Evolutionary conservation across 139 green algal species (phyloP), one percentile per base, ranked within the genome.

Genomic region (Mychonastes homosphaera): DNA sequence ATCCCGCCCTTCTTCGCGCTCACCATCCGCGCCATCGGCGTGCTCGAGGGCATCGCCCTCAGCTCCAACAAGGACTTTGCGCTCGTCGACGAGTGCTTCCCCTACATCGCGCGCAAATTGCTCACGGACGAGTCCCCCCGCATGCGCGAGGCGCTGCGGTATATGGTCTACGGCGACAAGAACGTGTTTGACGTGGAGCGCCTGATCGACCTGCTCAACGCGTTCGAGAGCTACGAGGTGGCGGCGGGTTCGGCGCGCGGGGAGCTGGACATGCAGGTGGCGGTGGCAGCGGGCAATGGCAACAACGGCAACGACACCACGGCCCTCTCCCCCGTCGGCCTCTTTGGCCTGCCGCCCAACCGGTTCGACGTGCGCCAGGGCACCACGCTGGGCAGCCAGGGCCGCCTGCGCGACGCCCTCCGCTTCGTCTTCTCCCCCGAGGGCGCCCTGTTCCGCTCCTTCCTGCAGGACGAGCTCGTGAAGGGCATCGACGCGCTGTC

Each of bases 61-160:
- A 60, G 35, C 35, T 50, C 2, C 34, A 2, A 36, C 18, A 45
- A 38, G 4, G 83, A 96, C 40, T 99, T 98, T 77, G 92, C 92
- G 6, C 79, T 99, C 41, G 87, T 99, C 36, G 90, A 99, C 50
- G 92, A 96, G 65, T 88, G 88, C n/a, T 97, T 92, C 77, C 92
- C 92, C 16, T 99, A 96, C 84, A 86, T 99, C 52, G 70, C 85
- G 6, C 79, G 90, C 73, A 64, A 80, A 16, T 80, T 99, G 39
- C 82, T 99, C 29, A 97, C 89, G 15, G 89, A 98, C 64, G 63
- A 88, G 43, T 88, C 76, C 0, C 87, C 88, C 1, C 74, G 92
- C 7, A 77, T 98, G 62, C 69, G 80, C 12, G 86, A 76, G 26
- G 80, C 83, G 5, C 80, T 96, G 33, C 65, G 61, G 23, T 94